These are phyloP conservation scores for Phytophthora sansomeana DNA, from an alignment of 352 stramenopile species.

Conservation along the genomic window DNA sequence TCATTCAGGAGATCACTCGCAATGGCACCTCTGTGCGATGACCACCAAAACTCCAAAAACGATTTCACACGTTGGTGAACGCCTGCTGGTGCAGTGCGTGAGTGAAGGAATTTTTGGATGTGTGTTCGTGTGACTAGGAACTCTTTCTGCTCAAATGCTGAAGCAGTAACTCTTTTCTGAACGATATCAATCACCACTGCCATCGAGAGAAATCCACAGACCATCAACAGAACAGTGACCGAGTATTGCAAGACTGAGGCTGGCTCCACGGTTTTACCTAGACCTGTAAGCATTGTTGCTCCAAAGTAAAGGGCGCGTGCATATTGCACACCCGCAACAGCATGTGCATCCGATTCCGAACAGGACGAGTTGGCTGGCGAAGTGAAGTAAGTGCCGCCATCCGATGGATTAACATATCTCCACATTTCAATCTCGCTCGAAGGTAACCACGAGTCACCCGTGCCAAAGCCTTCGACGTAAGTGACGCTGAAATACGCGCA, in stretches of 20 bases:
- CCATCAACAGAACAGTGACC: constrained; percentile 52
- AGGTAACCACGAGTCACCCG: constrained; percentile 35
- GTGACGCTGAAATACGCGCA: constrained; percentile 47
- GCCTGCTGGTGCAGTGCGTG: constrained; percentile 45
- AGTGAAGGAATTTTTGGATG: constrained; percentile 64
- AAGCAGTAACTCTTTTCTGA: constrained; percentile 58
- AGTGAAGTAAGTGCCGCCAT: constrained; percentile 9
- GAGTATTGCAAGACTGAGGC: constrained; percentile 38
- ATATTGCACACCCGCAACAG: constrained; percentile 42
- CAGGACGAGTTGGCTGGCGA: constrained; percentile 13
- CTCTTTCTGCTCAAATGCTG: constrained; percentile 66
- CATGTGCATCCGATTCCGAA: constrained; percentile 8
- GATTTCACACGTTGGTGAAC: constrained; percentile 65
- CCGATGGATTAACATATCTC: background rate
- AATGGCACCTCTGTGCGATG: constrained; percentile 61
- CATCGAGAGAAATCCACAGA: constrained; percentile 53
- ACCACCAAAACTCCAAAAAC: constrained; percentile 82
- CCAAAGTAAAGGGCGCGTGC: constrained; percentile 51
- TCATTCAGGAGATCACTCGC: constrained; percentile 57
- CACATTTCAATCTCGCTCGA: constrained; percentile 27
- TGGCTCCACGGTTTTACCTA: constrained; percentile 56
- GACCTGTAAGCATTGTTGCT: constrained; percentile 50
- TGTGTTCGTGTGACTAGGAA: constrained; percentile 62
- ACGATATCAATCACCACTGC: constrained; percentile 51
- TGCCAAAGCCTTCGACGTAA: constrained; percentile 42